Percentiles rank a stretch among this genome's conserved stretches.
These are phyloP conservation scores for Botrytis fabae DNA, from an alignment of 2,329 filamentous ascomycete genomes.

Conservation along the genomic window DNA sequence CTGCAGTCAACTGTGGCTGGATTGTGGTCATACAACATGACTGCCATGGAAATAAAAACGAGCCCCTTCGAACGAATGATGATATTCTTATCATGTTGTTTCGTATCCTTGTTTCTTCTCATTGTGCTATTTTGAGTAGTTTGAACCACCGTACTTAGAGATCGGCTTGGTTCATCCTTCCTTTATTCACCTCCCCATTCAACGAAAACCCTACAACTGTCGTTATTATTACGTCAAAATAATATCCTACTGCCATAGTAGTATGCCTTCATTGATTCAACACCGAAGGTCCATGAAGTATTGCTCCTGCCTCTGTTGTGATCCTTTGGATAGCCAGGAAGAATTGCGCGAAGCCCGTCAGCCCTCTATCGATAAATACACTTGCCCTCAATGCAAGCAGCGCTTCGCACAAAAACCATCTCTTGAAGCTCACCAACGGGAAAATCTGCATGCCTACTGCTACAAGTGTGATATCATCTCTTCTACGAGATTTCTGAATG, in stretches of 20 bases:
- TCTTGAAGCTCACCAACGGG: conserved; percentile 26
- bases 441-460: conserved; percentile 24
- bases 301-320: conserved; percentile 23
- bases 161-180: neutral
- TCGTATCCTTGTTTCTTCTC: too few relatives aligned
- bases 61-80: too few relatives aligned
- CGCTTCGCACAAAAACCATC: conserved; percentile 25
- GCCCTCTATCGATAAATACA: conserved; percentile 25
- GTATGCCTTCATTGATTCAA: conserved; percentile 26
- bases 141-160: too few relatives aligned
- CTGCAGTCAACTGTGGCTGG: too few relatives aligned
- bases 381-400: conserved; percentile 26
- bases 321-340: conserved; percentile 25
- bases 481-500: conserved; percentile 25
- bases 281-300: conserved; percentile 27
- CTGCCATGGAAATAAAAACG: too few relatives aligned
- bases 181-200: neutral
- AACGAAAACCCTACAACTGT: conserved; percentile 14
- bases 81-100: too few relatives aligned
- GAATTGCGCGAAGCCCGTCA: conserved; percentile 26
- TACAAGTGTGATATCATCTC: conserved; percentile 25
- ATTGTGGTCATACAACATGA: too few relatives aligned
- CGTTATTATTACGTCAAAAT: neutral
- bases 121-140: too few relatives aligned
- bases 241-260: conserved; percentile 19